These are phyloP conservation scores for apple (Malus domestica) DNA, from an alignment of 306 rosid genomes.

Conservation along the genomic window ASM211411v1 NC_041798.1:12238501-12239000, in stretches of 20 bases:
- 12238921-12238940: neutral
- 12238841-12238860: too few relatives aligned
- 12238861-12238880: neutral
- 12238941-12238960: neutral
- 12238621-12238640: neutral
- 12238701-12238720: too few relatives aligned
- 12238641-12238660: neutral
- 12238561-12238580: neutral
- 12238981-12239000: neutral
- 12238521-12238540: neutral
- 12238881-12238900: neutral
- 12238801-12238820: too few relatives aligned
- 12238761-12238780: too few relatives aligned
- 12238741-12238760: too few relatives aligned
- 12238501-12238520: conserved; percentile 37
- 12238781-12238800: too few relatives aligned
- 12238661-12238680: too few relatives aligned
- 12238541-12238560: neutral
- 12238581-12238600: neutral
- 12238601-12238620: neutral
- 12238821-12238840: too few relatives aligned
- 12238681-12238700: neutral
- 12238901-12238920: neutral
- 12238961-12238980: neutral
- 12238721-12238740: too few relatives aligned